Conservation (phyloP, 2,329 filamentous ascomycete species). For the Diaporthe ilicicola region DNA sequence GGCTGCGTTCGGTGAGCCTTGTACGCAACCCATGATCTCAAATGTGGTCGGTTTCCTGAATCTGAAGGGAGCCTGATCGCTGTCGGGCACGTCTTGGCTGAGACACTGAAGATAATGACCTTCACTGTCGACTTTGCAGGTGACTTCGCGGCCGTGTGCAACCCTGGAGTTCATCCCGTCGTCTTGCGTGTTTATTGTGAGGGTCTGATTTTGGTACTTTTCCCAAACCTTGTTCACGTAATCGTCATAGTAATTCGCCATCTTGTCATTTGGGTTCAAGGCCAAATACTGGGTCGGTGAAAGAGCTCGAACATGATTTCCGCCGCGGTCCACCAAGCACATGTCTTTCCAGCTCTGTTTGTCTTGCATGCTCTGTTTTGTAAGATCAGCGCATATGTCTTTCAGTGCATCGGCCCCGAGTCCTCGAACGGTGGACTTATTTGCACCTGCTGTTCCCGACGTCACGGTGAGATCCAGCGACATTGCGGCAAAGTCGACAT, state of each 20-base stretch:
- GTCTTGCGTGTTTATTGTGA: constrained; percentile 22
- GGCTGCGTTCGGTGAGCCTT: neutral
- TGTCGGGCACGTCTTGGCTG: neutral
- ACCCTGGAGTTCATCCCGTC: neutral
- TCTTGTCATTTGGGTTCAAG: constrained; percentile 9
- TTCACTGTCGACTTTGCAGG: neutral
- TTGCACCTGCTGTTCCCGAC: neutral
- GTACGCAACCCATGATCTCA: constrained; percentile 26
- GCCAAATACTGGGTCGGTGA: constrained; percentile 23
- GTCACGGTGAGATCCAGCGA: constrained; percentile 7
- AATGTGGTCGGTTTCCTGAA: constrained; percentile 12
- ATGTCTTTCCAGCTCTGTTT: constrained; percentile 2
- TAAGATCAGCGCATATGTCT: neutral
- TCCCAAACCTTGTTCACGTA: constrained; percentile 16
- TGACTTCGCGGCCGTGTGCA: neutral
- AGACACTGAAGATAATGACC: neutral
- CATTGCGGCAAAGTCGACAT: constrained; percentile 21
- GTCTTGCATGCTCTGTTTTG: neutral
- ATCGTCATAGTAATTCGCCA: neutral
- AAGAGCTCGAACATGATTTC: neutral
- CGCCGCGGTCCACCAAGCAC: neutral
- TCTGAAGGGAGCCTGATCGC: neutral
- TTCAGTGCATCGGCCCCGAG: neutral
- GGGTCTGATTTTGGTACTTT: neutral
- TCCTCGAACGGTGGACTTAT: neutral